Percentiles rank a stretch among this genome's conserved stretches.
Evolutionary conservation across 495 filamentous ascomycete species (phyloP).

Genomic region (Xylaria cubensis): DNA sequence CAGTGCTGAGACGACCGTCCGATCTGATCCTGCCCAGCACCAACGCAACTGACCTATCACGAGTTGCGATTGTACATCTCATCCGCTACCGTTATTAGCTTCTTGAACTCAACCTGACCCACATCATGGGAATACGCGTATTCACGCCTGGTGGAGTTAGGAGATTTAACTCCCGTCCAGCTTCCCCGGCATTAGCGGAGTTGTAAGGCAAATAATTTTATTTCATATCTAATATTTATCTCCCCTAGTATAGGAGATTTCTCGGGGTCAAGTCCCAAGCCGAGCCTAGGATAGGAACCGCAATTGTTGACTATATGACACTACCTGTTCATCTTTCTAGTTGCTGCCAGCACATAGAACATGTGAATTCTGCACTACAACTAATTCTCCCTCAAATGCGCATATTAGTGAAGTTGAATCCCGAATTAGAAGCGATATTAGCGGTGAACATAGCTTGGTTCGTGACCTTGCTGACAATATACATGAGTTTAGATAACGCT

Average conservation of each 20-base stretch:
- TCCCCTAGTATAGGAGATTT: background rate
- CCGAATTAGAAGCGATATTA: background rate
- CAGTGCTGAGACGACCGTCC: background rate
- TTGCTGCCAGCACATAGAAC: background rate
- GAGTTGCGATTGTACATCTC: background rate
- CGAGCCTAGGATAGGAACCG: background rate
- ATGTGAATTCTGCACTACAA: background rate
- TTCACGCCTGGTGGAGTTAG: slow-evolving; percentile 10
- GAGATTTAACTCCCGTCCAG: background rate
- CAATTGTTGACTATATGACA: background rate
- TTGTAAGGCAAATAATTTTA: background rate
- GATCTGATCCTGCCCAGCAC: background rate
- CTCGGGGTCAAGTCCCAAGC: background rate
- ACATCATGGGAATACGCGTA: slow-evolving; percentile 20
- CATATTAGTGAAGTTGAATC: background rate
- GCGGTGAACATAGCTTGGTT: background rate
- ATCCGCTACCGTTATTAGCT: background rate
- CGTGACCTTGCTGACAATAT: background rate
- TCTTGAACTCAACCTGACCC: background rate
- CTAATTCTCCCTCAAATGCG: background rate
- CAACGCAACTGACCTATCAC: background rate
- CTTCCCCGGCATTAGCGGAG: background rate
- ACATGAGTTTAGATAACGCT: background rate
- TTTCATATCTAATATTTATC: background rate
- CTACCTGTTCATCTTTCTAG: background rate